These are phyloP conservation scores for Immersiporthe knoxdaviesiana DNA, from an alignment of 2,329 filamentous ascomycete species.

Conservation along the genomic window DNA sequence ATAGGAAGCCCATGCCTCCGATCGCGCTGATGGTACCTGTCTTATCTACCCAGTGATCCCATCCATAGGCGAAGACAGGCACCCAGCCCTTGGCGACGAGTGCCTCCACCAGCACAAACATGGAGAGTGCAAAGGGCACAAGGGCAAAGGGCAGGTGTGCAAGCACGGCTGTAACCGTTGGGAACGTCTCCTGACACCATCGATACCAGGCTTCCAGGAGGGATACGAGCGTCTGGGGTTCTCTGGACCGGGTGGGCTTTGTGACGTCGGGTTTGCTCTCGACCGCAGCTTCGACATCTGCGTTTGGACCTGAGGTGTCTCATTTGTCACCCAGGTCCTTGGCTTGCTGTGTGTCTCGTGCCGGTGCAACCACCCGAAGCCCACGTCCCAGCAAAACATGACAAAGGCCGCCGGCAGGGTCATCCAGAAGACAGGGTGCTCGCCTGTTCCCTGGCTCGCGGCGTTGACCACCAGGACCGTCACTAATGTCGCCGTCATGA, in stretches of 20 bases:
- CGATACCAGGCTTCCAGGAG: conserved; percentile 47
- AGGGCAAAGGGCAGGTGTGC: conserved; percentile 69
- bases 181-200: conserved; percentile 73
- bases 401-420: conserved; percentile 70
- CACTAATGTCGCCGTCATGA: conserved; percentile 70
- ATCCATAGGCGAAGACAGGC: conserved; percentile 71
- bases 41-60: conserved; percentile 72
- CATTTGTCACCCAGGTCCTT: neutral
- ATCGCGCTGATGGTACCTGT: conserved; percentile 71
- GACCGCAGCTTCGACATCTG: conserved; percentile 6
- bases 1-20: conserved; percentile 74
- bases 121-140: conserved; percentile 71
- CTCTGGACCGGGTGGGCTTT: neutral
- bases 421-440: conserved; percentile 67
- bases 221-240: conserved; percentile 55
- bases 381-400: conserved; percentile 70
- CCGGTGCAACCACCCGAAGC: conserved; percentile 65
- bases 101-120: conserved; percentile 76
- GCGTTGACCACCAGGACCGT: conserved; percentile 70
- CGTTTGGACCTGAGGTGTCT: neutral
- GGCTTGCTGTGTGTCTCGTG: conserved; percentile 56
- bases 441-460: conserved; percentile 50
- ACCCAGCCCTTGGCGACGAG: conserved; percentile 77
- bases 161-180: conserved; percentile 67
- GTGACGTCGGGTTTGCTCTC: neutral